Base-by-base conservation (phyloP, 108 stramenopile species). In the Stephanodiscus minutulus region DNA sequence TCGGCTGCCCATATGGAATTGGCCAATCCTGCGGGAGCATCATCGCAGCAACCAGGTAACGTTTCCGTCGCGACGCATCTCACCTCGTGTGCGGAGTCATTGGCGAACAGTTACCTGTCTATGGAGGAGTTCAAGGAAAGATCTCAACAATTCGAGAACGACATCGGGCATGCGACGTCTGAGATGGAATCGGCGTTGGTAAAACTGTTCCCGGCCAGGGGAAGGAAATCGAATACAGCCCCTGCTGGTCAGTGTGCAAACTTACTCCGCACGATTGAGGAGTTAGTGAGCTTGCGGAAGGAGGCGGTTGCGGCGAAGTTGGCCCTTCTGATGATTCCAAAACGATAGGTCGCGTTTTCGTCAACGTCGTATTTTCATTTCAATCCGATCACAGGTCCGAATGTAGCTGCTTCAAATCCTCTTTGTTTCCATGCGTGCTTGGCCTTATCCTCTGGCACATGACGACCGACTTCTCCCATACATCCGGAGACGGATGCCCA, bases 201-300 rank as follows among this genome's bases (percentile, higher is more conserved):
- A 28, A 53, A 20, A 25, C 62, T 75, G 66, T 66, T 75, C 21
- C 74, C 74, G 11, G 66, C 50, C 17, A 52, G 74, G 44, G 74
- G 74, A 33, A 53, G 66, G n/a, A 54, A 49, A 57, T 18, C 48
- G 18, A 46, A 27, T 53, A 21, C 46, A 53, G n/a, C 41, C 13
- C 44, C 24, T 11, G 33, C 48, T 8, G 73, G 48, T 21, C 27
- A 60, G 56, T 57, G 56, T 28, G 41, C 2, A 15, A 36, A 66
- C 29, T 49, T 66, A 15, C 39, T 55, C 21, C 35, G 48, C 18
- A 75, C 57, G 37, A 54, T 75, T 55, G 39, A 68, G 13, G 50
- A 67, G 48, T 60, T 75, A 11, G 15, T 75, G 53, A 39, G 41
- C n/a, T 53, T 55, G 61, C 58, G 74, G 28, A 75, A 68, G 66